Percentiles rank a stretch among this genome's conserved stretches.
Evolutionary conservation across 108 stramenopile genomes (phyloP).

Genomic region (Stephanodiscus minutulus): DNA sequence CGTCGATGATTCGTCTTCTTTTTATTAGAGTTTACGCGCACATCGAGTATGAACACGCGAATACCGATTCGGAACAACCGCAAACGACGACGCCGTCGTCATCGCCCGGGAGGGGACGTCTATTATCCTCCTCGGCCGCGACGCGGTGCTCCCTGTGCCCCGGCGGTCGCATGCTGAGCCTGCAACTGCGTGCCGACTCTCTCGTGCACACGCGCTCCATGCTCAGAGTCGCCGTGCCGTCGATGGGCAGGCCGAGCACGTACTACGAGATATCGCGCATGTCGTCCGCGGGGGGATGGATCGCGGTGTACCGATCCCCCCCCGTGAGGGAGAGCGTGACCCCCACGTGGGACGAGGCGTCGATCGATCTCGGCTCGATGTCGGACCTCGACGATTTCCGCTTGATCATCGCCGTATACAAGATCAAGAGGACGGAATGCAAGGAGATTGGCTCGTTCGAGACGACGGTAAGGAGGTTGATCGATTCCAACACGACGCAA

Average conservation of each 20-base stretch:
- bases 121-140: background rate
- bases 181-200: slow-evolving; percentile 28
- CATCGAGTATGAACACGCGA: slow-evolving; percentile 23
- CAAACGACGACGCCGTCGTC: slow-evolving; percentile 5
- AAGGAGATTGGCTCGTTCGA: slow-evolving; percentile 46
- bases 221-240: slow-evolving; percentile 2
- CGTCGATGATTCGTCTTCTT: background rate
- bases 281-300: slow-evolving; percentile 23
- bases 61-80: background rate
- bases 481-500: slow-evolving; percentile 10
- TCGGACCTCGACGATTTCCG: slow-evolving; percentile 15
- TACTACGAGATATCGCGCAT: slow-evolving; percentile 30
- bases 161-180: slow-evolving; percentile 11
- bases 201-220: slow-evolving; percentile 39
- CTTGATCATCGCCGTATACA: slow-evolving; percentile 21
- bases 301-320: slow-evolving; percentile 64
- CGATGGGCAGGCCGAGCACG: slow-evolving; percentile 24
- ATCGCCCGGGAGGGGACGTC: background rate
- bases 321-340: slow-evolving; percentile 49
- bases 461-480: slow-evolving; percentile 20
- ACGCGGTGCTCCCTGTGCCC: background rate
- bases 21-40: slow-evolving; percentile 17
- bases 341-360: slow-evolving; percentile 61
- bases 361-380: slow-evolving; percentile 46
- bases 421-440: slow-evolving; percentile 28